Conservation (phyloP, 805 yeast genomes). For the Yarrowia sp. region DNA sequence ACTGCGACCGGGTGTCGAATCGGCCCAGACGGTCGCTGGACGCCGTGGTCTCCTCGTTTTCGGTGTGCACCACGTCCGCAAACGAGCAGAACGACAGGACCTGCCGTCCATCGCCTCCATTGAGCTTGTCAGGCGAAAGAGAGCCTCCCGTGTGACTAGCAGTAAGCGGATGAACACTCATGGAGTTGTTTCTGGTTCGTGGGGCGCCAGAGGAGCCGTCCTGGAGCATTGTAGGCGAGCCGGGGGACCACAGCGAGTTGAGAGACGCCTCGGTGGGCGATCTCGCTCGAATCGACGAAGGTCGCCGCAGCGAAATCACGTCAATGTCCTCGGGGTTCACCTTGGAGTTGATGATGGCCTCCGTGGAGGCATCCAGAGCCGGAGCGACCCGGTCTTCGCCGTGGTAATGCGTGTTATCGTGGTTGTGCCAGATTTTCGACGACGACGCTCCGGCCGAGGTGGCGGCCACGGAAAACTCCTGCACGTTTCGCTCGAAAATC, state of each 20-base stretch:
- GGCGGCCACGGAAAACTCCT: conserved; percentile 54
- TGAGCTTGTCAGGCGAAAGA: conserved; percentile 12
- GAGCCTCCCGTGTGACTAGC: conserved; percentile 29
- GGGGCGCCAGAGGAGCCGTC: conserved; percentile 14
- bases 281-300: conserved; percentile 50
- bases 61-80: conserved; percentile 66
- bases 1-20: conserved; percentile 31
- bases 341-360: conserved; percentile 62
- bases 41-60: conserved; percentile 22
- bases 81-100: conserved; percentile 67
- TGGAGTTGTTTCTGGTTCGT: conserved; percentile 20
- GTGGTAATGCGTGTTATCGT: conserved; percentile 51
- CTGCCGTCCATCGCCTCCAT: conserved; percentile 37
- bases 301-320: conserved; percentile 68
- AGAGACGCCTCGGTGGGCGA: conserved; percentile 39
- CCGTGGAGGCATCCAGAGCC: conserved; percentile 77
- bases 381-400: conserved; percentile 79
- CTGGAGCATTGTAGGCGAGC: conserved; percentile 33
- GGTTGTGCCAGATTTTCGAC: conserved; percentile 20
- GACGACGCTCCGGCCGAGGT: conserved; percentile 14
- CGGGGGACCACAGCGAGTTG: conserved; percentile 25
- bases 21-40: conserved; percentile 22
- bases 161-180: conserved; percentile 29
- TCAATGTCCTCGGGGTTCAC: conserved; percentile 74
- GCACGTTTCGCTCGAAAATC: conserved; percentile 73